Conservation (phyloP, 2,329 filamentous ascomycete genomes). For the Diplocarpon mali region DNA sequence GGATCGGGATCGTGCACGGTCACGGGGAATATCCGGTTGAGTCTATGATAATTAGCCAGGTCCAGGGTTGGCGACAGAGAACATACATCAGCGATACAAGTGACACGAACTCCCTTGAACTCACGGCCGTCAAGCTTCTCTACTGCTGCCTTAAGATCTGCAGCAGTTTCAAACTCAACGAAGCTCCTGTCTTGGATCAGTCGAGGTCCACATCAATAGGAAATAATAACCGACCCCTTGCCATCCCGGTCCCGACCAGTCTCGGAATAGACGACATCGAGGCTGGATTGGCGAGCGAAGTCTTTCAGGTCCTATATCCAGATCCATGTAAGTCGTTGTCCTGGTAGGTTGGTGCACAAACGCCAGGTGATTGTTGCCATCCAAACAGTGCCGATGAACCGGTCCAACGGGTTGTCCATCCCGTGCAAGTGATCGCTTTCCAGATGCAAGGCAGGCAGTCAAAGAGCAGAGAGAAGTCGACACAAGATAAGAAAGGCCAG, state of each 20-base stretch:
- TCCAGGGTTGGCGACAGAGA: slow-evolving; percentile 10
- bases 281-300: slow-evolving; percentile 90
- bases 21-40: slow-evolving; percentile 61
- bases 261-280: slow-evolving; percentile 97
- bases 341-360: slow-evolving; percentile 24
- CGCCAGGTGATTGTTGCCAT: slow-evolving; percentile 24
- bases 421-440: slow-evolving; percentile 21
- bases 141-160: slow-evolving; percentile 80
- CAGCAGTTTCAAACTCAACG: slow-evolving; percentile 92
- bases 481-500: slow-evolving; percentile 25
- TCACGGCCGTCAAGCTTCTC: slow-evolving; percentile 90
- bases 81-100: slow-evolving; percentile 77
- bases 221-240: slow-evolving; percentile 60
- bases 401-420: slow-evolving; percentile 23
- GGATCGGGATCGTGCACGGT: slow-evolving; percentile 71
- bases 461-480: slow-evolving; percentile 25
- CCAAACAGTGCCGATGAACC: slow-evolving; percentile 16
- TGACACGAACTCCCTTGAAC: slow-evolving; percentile 83
- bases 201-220: neutral
- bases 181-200: slow-evolving; percentile 48
- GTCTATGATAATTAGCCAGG: slow-evolving; percentile 40
- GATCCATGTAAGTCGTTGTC: slow-evolving; percentile 65
- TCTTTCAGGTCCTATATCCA: slow-evolving; percentile 97
- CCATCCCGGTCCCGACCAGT: slow-evolving; percentile 85
- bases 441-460: slow-evolving; percentile 22